Evolutionary conservation across 2,329 filamentous ascomycete species (phyloP), one percentile per base, ranked within the genome.

Genomic region (Aphanoascus verrucosus): DNA sequence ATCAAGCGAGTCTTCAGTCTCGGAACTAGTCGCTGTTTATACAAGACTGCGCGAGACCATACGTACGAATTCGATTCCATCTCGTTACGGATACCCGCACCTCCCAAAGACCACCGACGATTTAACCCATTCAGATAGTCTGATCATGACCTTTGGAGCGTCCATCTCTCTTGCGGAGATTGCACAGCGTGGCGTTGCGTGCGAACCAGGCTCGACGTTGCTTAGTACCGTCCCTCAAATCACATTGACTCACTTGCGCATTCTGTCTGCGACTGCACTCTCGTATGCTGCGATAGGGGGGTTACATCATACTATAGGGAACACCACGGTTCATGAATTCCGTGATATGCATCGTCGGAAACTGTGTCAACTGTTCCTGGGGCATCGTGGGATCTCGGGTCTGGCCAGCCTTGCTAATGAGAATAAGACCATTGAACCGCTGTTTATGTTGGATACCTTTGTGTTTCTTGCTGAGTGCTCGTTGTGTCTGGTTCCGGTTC

Each of bases 151-250:
- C 56, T 81, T 96, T 12, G 91, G 88, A 1, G 88, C 83, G 65
- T 91, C 90, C 0, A 89, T 98, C 55, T 84, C 89, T 7, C 83
- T 89, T 0, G 83, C 87, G 3, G 93, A 98, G 70, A 95, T 97
- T 59, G 84, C 90, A 58, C 89, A 96, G 66, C 85, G 93, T 61
- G 93, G 93, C 5, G 76, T 88, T 2, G 85, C 88, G 61, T 82
- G 83, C 19, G 80, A 85, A 58, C 78, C 80, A 45, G 84, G 86
- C 52, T 77, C 82, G 67, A 91, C 85, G 4, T 72, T 97, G 44
- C 70, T 97, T 17, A 85, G 91, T 59, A 89, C 84, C 62, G 85
- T 97, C 49, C 84, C 93, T 0, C 85, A 91, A 54, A 83, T 94
- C 65, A 79, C 81, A 1, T 73, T 98, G 56, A 93, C 87, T 1